Conservation (phyloP, 148 eudicot species). For the Spergularia marina region DNA sequence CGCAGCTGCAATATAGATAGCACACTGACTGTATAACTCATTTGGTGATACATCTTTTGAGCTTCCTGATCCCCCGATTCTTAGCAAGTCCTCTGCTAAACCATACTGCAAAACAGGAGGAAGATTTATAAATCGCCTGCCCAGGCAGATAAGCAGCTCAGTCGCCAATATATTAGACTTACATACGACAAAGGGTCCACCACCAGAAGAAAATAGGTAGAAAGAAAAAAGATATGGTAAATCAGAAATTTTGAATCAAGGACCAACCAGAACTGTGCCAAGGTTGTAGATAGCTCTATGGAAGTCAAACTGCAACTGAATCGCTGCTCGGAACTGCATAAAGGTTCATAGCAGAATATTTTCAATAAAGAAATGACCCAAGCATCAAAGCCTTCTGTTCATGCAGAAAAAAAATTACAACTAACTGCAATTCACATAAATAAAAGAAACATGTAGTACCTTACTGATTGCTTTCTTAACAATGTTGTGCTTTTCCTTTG, state of each 20-base stretch:
- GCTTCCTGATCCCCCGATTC: constrained; percentile 53
- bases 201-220: not conserved
- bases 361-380: constrained; percentile 11
- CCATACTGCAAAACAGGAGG: constrained; percentile 68
- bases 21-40: constrained; percentile 83
- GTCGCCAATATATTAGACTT: not conserved
- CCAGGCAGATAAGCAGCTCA: constrained; percentile 5
- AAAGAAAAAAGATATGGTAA: not conserved
- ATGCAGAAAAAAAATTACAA: not conserved
- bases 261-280: constrained; percentile 91
- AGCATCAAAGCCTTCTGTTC: not conserved
- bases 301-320: constrained; percentile 90
- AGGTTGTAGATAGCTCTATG: constrained; percentile 98
- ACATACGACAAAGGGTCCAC: not conserved
- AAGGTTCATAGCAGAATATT: constrained; percentile 12
- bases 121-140: constrained; percentile 8
- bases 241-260: not conserved
- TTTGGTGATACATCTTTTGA: constrained; percentile 63
- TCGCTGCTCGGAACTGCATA: constrained; percentile 88
- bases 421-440: not conserved
- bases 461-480: constrained; percentile 80
- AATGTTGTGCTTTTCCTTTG: constrained; percentile 83
- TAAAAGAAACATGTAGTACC: constrained; percentile 43
- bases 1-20: constrained; percentile 92
- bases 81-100: constrained; percentile 90